Base-by-base conservation (phyloP, 1,284 basidiomycete species). In the Trichosporon inkin region DNA sequence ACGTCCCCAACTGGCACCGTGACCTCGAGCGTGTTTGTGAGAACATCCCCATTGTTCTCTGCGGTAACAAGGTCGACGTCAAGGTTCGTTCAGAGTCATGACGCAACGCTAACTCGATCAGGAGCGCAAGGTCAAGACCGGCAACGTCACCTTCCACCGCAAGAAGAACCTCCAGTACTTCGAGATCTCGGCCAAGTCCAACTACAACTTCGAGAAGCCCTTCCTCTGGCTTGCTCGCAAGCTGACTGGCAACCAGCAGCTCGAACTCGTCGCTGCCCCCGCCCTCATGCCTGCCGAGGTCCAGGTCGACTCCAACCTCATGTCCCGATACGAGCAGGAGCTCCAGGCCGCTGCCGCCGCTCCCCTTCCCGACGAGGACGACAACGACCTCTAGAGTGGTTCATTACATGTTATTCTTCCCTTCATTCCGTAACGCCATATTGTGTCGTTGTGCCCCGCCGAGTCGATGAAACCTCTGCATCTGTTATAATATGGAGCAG, bases 111-210 rank as follows among this genome's bases (percentile, higher is more conserved):
- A 57, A 55, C 53, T 54, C 39, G 11, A 20, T 47, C 76, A 97
- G 94, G 96, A 99, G 82, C 91, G 96, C 69, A 99, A 99, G 86
- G 96, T 99, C 69, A 99, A 99, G 86, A 99, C 95, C 39, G 91
- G 90, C 59, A 88, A 89, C 58, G 95, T 99, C 63, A 99, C 96
- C 61, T 99, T 99, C 89, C 96, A 99, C 85, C 86, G 96, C 78
- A 99, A 99, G 90, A 99, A 99, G 86, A 98, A 96, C 83, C 85
- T 99, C 62, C 96, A 99, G 80, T 99, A 99, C 85, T 99, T 95
- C 78, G 96, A 99, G 78, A 99, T 99, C 74, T 98, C 94, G 6
- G 96, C 96, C 67, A 99, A 99, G 82, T 97, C 92, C 57, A 99
- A 99, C 85, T 99, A 99, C 82, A 99, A 99, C 85, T 99, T 99